These are phyloP conservation scores for Pseudotsuga menziesii DNA, from an alignment of 75 land plant species.

Conservation along the genomic window DNA sequence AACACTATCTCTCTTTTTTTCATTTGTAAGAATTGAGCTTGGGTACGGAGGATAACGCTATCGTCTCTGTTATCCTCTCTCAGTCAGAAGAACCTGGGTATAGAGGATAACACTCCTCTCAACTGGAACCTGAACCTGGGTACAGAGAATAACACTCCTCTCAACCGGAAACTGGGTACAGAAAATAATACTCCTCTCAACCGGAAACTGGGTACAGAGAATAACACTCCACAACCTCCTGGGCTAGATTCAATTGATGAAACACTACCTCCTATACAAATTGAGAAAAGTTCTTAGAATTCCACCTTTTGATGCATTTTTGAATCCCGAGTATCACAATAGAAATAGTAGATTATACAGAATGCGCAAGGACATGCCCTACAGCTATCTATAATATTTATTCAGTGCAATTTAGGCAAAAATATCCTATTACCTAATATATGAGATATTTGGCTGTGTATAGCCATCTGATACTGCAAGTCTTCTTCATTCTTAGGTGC, in stretches of 20 bases:
- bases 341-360: neutral
- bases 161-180: no score
- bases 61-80: no score
- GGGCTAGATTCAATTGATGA: no score
- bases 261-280: no score
- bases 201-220: no score
- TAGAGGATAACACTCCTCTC: neutral
- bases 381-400: neutral
- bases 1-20: neutral
- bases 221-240: no score
- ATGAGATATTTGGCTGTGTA: neutral
- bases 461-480: neutral
- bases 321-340: neutral
- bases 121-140: neutral
- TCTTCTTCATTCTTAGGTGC: neutral
- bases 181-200: no score
- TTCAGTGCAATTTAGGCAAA: neutral
- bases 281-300: no score
- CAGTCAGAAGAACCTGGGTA: no score
- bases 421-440: neutral
- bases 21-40: no score
- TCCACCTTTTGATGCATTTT: no score
- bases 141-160: neutral
- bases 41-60: no score
- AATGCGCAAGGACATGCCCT: neutral